phyloP scores from a whole-genome alignment of 2,329 filamentous ascomycete genomes.

The Chlorencoelia australis region DNA sequence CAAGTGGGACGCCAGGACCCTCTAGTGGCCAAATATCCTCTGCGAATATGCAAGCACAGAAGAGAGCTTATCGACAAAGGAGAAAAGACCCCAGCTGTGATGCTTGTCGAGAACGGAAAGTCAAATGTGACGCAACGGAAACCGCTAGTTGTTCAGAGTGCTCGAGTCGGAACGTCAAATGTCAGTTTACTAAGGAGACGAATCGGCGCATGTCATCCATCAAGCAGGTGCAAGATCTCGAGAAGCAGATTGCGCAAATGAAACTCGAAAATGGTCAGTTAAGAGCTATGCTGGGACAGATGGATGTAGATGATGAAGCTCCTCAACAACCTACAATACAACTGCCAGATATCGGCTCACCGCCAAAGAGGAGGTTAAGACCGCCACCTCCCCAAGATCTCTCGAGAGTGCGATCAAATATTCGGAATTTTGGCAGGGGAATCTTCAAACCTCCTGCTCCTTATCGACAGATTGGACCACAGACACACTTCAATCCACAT shows the following conservation, averaged over 20 bases:
- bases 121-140: conserved; percentile 92
- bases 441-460: conserved; percentile 70
- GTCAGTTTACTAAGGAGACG: conserved; percentile 98
- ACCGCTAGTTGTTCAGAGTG: conserved; percentile 95
- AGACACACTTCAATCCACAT: conserved; percentile 39
- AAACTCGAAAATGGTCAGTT: conserved; percentile 72
- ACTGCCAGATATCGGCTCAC: conserved; percentile 55
- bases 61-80: conserved; percentile 87
- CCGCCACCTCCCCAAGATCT: conserved; percentile 58
- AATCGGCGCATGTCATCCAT: conserved; percentile 98
- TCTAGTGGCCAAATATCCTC: conserved; percentile 27
- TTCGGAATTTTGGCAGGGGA: conserved; percentile 64
- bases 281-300: conserved; percentile 48
- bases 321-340: conserved; percentile 38
- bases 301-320: conserved; percentile 31
- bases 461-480: conserved; percentile 45
- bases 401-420: conserved; percentile 58
- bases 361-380: conserved; percentile 53
- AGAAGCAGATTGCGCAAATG: conserved; percentile 76
- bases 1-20: conserved; percentile 42
- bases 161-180: conserved; percentile 91
- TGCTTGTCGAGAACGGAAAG: conserved; percentile 79
- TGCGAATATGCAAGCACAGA: conserved; percentile 60
- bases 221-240: conserved; percentile 95
- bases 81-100: conserved; percentile 96